Evolutionary conservation across 1,139 yeast genomes (phyloP).

Genomic region (Magnusiomyces sp.): DNA sequence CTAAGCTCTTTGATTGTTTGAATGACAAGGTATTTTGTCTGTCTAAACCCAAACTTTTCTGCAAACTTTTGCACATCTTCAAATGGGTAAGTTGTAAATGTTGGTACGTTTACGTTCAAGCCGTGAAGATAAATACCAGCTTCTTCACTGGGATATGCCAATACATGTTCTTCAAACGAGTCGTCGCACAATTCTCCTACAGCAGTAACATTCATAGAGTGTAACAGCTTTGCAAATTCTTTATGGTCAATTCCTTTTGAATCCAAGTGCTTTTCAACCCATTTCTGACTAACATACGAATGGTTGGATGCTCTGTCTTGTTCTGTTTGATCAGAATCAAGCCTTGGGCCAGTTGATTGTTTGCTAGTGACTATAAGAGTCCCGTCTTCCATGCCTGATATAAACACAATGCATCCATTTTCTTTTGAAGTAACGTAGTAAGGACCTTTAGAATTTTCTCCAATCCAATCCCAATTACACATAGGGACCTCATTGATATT

Average conservation of each 20-base stretch:
- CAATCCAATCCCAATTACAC: constrained; percentile 46
- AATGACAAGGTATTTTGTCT: constrained; percentile 41
- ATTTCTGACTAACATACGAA: constrained; percentile 61
- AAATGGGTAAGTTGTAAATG: constrained; percentile 60
- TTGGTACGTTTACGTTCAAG: constrained; percentile 56
- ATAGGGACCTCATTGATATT: constrained; percentile 56
- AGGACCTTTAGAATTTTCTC: constrained; percentile 55
- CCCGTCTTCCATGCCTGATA: constrained; percentile 70
- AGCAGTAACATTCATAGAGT: constrained; percentile 56
- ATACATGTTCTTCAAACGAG: constrained; percentile 84
- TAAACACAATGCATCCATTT: constrained; percentile 85
- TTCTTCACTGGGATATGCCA: constrained; percentile 55
- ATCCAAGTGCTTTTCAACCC: constrained; percentile 47
- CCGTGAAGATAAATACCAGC: constrained; percentile 92
- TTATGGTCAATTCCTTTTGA: constrained; percentile 33
- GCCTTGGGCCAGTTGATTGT: constrained; percentile 69
- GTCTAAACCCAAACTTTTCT: constrained; percentile 59
- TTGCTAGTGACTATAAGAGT: constrained; percentile 75
- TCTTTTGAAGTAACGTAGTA: constrained; percentile 77
- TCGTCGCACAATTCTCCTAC: constrained; percentile 94
- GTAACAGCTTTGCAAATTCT: constrained; percentile 51
- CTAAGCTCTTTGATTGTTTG: constrained; percentile 38
- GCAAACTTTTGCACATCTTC: constrained; percentile 55
- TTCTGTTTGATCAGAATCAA: constrained; percentile 30
- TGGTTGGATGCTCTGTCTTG: constrained; percentile 46